Evolutionary conservation across 495 filamentous ascomycete genomes (phyloP), one percentile per base, ranked within the genome.

Genomic region (Aspergillus haitiensis): DNA sequence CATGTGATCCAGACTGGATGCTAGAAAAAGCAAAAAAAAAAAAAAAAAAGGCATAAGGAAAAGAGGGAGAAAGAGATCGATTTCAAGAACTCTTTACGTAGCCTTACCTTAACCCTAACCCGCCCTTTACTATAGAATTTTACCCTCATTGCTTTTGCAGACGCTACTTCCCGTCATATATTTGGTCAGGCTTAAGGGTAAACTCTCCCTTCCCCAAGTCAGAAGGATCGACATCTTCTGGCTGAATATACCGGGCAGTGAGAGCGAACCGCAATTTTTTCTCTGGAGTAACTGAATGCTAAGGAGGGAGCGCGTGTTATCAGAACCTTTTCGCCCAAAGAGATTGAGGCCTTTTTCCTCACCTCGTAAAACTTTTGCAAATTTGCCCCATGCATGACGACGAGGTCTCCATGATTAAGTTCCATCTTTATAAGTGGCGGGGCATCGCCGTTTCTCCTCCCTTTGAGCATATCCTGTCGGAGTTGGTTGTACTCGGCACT

Each of bases 291-390:
- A 92, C 87, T 0, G 73, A 66, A 65, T 93, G 89, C 88, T 90
- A 50, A 12, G 39, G 42, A 9, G 0, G 2, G 34, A 27, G 18
- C 12, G 16, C n/a, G 11, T 35, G 21, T 18, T 37, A 16, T 18
- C n/a, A n/a, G 12, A 32, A 42, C 39, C 27, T 0, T 50, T 33
- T 42, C 6, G 37, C 35, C 21, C 13, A 7, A n/a, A 16, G 0
- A 27, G 16, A 51, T n/a, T 11, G 2, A 31, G 21, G n/a, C 9
- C 21, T 34, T 40, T n/a, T 16, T 13, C n/a, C 79, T 52, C 67
- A 88, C 88, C 71, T 92, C 89, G 59, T 86, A 93, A 34, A 81
- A 78, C 61, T 82, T 81, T 65, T 96, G 92, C 33, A 96, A 83
- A 2, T 75, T 66, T 0, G 74, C 74, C 0, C 91, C 92, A 65